Conservation (phyloP, 371 early-diverging fungal species). For the Mucor indicus region DNA sequence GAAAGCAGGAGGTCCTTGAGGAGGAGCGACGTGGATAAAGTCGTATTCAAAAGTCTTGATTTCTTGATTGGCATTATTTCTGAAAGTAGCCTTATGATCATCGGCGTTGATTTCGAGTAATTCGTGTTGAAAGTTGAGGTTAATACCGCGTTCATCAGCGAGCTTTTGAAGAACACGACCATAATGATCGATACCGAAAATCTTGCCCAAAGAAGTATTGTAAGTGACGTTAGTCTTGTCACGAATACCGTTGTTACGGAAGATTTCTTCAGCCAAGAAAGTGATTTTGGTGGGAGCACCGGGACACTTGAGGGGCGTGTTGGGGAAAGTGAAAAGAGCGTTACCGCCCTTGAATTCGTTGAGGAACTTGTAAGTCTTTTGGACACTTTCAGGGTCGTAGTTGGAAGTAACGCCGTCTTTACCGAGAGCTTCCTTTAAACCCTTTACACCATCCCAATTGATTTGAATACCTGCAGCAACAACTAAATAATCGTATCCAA, state of each 20-base stretch:
- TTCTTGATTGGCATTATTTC: slow-evolving; percentile 55
- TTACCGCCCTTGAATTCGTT: slow-evolving; percentile 77
- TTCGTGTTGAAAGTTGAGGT: slow-evolving; percentile 69
- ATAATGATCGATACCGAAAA: slow-evolving; percentile 88
- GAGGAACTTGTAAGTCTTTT: slow-evolving; percentile 74
- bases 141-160: slow-evolving; percentile 67
- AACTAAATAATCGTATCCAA: slow-evolving; percentile 84
- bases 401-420: slow-evolving; percentile 83
- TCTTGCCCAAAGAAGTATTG: slow-evolving; percentile 77
- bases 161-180: slow-evolving; percentile 67
- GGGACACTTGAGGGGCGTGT: slow-evolving; percentile 87
- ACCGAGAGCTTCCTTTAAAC: slow-evolving; percentile 72
- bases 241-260: slow-evolving; percentile 69
- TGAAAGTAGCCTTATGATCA: slow-evolving; percentile 71
- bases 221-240: slow-evolving; percentile 69
- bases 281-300: slow-evolving; percentile 92
- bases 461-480: slow-evolving; percentile 85
- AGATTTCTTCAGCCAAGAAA: slow-evolving; percentile 84
- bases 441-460: slow-evolving; percentile 78
- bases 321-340: slow-evolving; percentile 89
- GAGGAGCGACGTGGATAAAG: slow-evolving; percentile 88
- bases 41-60: slow-evolving; percentile 66
- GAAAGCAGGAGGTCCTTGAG: slow-evolving; percentile 77
- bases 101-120: slow-evolving; percentile 67
- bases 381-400: slow-evolving; percentile 74